phyloP scores from a whole-genome alignment of 169 alveolate genomes.

The Eimeria falciformis region DNA sequence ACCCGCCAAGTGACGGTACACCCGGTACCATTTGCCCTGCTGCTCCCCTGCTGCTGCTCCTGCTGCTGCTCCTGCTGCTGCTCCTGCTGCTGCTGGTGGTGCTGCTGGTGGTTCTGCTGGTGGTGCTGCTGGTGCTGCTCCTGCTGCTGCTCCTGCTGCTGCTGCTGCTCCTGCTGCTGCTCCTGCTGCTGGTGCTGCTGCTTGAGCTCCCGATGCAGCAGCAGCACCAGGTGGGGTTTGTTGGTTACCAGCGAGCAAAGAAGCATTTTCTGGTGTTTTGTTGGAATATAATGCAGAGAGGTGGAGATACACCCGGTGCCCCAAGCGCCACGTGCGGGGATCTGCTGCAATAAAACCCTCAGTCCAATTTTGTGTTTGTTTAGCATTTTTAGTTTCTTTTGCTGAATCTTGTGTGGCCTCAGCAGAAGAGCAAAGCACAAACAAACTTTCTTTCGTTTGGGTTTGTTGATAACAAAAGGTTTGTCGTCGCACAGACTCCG shows the following conservation, averaged over 20 bases:
- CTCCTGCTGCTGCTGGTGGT: slow-evolving; percentile 31
- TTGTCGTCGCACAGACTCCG: background rate
- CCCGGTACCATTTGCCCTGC: background rate
- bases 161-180: background rate
- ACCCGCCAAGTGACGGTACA: slow-evolving; percentile 5
- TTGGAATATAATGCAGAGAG: background rate
- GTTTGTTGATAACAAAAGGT: background rate
- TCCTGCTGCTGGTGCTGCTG: background rate
- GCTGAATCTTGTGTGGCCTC: slow-evolving; percentile 11
- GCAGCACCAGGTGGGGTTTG: slow-evolving; percentile 5
- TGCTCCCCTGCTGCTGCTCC: background rate
- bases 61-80: background rate
- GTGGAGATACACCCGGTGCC: slow-evolving; percentile 39
- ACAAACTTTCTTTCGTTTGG: background rate
- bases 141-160: background rate
- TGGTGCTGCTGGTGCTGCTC: background rate
- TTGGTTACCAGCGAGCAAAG: background rate
- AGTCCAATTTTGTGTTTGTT: too few relatives aligned
- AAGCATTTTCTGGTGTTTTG: background rate
- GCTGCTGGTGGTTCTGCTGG: background rate
- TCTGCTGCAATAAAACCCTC: slow-evolving; percentile 51
- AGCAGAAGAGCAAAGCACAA: background rate
- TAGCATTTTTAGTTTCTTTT: too few relatives aligned
- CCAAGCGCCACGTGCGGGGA: slow-evolving; percentile 39
- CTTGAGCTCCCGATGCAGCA: background rate